Evolutionary conservation across 768 basidiomycete species (phyloP), one percentile per base, ranked within the genome.

Genomic region (Rhizopogon salebrosus): DNA sequence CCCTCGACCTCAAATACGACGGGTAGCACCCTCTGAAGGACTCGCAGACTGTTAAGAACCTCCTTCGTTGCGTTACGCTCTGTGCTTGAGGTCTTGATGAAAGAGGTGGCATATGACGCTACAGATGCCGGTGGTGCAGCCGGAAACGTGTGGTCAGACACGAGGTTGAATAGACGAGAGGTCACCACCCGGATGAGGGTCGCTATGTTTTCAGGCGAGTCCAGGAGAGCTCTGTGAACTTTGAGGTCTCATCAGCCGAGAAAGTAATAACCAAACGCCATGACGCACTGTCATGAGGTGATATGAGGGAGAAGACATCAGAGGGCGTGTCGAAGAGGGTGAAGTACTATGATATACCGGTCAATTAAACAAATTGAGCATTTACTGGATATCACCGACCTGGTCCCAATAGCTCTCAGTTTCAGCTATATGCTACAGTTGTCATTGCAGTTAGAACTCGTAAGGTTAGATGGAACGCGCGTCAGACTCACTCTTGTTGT

Each of bases 381-480:
- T 1, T 39, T 6, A 24, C 29, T 52, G 51, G 29, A 23, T 34
- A 45, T 16, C 26, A 62, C 80, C 62, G 57, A 89, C 91, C 74
- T 95, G 93, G 54, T 92, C 80, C 93, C 93, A 95, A 63, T 95
- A 94, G n/a, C 66, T 72, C 63, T 97, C 94, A 2, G 72, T 78
- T 53, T 82, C 75, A 3, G 83, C 67, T 46, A 95, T 93, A 60
- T 88, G 82, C 90, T 93, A 54, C 31, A 43, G 40, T 50, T 57
- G 41, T 46, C 45, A 31, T 34, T 46, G 16, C 34, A 22, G 29
- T 46, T 20, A 46, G 31, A 13, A 34, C 31, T 34, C 11, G 13
- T 20, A 41, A 45, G 41, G 35, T 4, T 18, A 42, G 41, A 48
- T 35, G 13, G n/a, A 41, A 35, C 20, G 18, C 36, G 36, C 20